Conservation (phyloP, 1,284 basidiomycete species). For the Irpex sp. region DNA sequence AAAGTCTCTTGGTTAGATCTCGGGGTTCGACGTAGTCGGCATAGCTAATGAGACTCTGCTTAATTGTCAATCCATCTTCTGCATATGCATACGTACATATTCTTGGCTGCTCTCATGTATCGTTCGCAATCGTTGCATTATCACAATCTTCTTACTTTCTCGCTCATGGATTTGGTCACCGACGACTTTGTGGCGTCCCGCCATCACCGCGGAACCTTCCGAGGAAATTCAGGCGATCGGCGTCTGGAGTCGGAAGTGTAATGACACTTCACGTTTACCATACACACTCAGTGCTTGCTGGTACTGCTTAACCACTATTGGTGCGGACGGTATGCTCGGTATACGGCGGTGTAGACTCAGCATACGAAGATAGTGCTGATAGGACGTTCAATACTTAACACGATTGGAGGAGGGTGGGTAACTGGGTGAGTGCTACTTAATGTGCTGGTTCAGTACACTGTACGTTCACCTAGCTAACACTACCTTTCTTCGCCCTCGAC, state of each 20-base stretch:
- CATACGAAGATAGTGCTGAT: neutral
- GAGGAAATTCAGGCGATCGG: neutral
- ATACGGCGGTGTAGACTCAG: neutral
- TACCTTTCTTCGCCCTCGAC: too few species aligned
- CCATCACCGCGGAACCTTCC: neutral
- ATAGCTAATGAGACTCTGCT: too few species aligned
- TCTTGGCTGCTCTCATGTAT: neutral
- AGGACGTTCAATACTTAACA: neutral
- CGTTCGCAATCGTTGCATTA: neutral
- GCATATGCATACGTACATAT: neutral
- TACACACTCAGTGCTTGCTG: neutral
- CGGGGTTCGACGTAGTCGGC: neutral
- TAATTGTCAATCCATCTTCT: neutral
- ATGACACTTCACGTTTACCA: neutral
- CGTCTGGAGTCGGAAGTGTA: neutral
- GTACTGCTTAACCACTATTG: neutral
- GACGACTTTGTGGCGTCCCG: neutral
- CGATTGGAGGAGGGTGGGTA: neutral
- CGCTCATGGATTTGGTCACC: neutral
- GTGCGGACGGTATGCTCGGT: neutral
- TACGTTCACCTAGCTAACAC: too few species aligned
- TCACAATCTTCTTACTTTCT: neutral
- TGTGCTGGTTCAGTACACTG: too few species aligned
- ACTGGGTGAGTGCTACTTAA: neutral
- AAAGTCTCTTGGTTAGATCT: constrained; percentile 10